Base-by-base conservation (phyloP, 305 asterid genomes). In the Coffea humblotiana region DNA sequence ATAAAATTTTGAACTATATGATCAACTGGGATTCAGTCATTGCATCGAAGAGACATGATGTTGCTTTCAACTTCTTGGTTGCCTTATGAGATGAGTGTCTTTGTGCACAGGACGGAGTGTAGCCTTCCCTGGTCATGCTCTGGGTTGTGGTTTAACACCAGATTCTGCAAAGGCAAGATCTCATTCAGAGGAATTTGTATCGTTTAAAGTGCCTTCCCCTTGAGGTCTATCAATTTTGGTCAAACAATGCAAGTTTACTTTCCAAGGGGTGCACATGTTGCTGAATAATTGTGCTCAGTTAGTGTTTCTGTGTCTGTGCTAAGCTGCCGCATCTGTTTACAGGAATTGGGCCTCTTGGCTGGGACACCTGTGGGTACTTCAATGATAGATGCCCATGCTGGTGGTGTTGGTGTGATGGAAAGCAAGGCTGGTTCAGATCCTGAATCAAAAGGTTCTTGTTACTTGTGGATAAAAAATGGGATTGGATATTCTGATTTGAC, bases 321-420 rank as follows among this genome's bases (percentile, higher is more conserved):
- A 78, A 83, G 83, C 74, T 74, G 76, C 82, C 43, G n/a, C 37
- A 64, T 83, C 61, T 77, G 61, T 83, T 77, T 86, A 83, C 94
- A 95, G 99, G 99, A 96, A 84, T 82, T 94, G 87, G 99, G 98
- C 49, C 91, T 96, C 80, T 72, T 79, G 84, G 88, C 92, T 32
- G 99, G 99, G 79, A 94, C 87, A 77, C 97, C 99, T 54, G 98
- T 96, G 70, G 98, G 99, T 75, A 91, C 98, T 79, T 93, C 99
- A 52, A 87, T 94, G 83, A 92, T 96, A 78, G 99, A 96, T 88
- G 98, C 98, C 74, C 99, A 96, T 92, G 99, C 99, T 82, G 99
- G 99, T 81, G 98, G 98, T 61, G 96, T 96, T 65, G 99, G 99
- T 77, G 95, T 92, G 77, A 94, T 96, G 97, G 98, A 91, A 86